Conservation (phyloP, 1,139 yeast species). For the Debaryomyces sp. region DNA sequence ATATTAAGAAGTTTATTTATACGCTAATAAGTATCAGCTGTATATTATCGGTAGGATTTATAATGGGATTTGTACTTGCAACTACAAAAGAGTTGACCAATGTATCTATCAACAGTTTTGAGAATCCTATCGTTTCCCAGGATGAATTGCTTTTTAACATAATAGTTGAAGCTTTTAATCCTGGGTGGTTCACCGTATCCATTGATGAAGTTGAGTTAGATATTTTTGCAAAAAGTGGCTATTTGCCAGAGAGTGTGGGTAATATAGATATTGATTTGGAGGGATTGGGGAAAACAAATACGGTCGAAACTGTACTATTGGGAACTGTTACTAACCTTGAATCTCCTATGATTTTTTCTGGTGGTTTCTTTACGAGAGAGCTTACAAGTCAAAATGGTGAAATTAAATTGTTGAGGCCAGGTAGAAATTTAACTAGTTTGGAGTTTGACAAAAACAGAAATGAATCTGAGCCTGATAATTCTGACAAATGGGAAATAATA, state of each 20-base stretch:
- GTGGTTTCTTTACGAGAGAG: constrained; percentile 73
- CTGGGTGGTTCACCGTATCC: constrained; percentile 75
- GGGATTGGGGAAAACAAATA: constrained; percentile 11
- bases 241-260: constrained; percentile 28
- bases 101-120: constrained; percentile 60
- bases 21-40: constrained; percentile 55
- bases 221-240: constrained; percentile 81
- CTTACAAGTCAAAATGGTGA: constrained; percentile 63
- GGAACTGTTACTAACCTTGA: constrained; percentile 73
- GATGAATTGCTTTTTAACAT: constrained; percentile 85
- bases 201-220: constrained; percentile 75
- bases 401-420: constrained; percentile 75
- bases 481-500: constrained; percentile 72
- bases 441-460: constrained; percentile 14
- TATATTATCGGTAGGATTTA: constrained; percentile 70
- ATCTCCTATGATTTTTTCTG: constrained; percentile 72
- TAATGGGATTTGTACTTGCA: constrained; percentile 82
- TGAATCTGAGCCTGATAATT: constrained; percentile 38
- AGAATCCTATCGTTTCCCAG: constrained; percentile 75
- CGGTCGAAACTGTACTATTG: constrained; percentile 68
- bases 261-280: neutral
- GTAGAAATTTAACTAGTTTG: constrained; percentile 55
- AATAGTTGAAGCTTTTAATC: constrained; percentile 79
- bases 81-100: constrained; percentile 81
- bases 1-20: constrained; percentile 56